Percentiles rank a stretch among this genome's conserved stretches.
These are phyloP conservation scores for Leonotis leonurus DNA, from an alignment of 257 asterid species.

Conservation along the genomic window DNA sequence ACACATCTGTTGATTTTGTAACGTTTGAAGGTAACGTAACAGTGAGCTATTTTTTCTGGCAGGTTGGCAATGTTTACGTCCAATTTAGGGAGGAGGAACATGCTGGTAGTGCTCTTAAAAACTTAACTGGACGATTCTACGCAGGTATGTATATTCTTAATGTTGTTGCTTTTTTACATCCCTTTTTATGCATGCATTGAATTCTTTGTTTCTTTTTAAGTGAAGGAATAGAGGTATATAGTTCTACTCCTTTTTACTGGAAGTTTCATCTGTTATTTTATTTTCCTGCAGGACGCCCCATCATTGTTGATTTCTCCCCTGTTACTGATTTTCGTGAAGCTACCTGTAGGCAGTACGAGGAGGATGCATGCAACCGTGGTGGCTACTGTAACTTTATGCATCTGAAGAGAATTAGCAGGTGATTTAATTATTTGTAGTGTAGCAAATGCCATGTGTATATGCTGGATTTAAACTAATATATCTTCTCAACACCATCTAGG, in stretches of 20 bases:
- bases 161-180: not conserved
- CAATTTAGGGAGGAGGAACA: slow-evolving; percentile 97
- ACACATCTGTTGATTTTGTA: not conserved
- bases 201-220: not conserved
- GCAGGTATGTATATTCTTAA: slow-evolving; percentile 41
- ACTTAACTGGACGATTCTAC: slow-evolving; percentile 80
- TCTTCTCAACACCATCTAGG: slow-evolving; percentile 22
- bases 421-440: not conserved
- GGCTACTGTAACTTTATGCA: slow-evolving; percentile 99
- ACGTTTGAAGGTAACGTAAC: not conserved
- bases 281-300: slow-evolving; percentile 70
- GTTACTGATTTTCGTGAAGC: slow-evolving; percentile 98
- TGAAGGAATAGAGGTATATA: not conserved
- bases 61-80: slow-evolving; percentile 98
- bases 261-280: not conserved
- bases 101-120: slow-evolving; percentile 80
- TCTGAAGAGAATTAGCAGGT: slow-evolving; percentile 92
- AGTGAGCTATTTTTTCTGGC: slow-evolving; percentile 11
- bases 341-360: slow-evolving; percentile 96
- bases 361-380: slow-evolving; percentile 90
- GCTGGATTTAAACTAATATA: not conserved
- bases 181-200: not conserved
- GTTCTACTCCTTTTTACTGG: not conserved
- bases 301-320: slow-evolving; percentile 92
- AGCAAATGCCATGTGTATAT: not conserved